Base-by-base conservation (phyloP, 108 stramenopile species). In the Nannochloropsis oceanica region DNA sequence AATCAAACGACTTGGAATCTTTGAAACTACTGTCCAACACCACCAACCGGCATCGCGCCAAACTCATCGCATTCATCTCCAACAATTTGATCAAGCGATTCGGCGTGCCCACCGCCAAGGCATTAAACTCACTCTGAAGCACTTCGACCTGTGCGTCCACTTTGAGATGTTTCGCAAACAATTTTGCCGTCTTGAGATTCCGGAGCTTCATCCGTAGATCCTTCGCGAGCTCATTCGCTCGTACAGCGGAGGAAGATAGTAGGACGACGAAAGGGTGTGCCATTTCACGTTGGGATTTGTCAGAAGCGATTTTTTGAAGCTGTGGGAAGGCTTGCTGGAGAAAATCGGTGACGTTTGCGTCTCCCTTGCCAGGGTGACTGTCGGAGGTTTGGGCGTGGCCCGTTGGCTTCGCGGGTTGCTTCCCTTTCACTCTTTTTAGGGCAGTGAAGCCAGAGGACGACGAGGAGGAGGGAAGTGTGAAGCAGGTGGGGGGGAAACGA, bases 81-180 rank as follows among this genome's bases (percentile, higher is more conserved):
- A 85, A 22, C 80, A 85, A 44, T 25, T 85, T 43, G 80, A 13
- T 13, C 26, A 85, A 20, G 25, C 84, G 84, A 80, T 85, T 43
- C 34, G 84, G 84, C 11, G 84, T 85, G 22, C 84, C 84, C 79
- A 85, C 80, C n/a, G 43, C 84, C 27, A 85, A 27, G 80, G 84
- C 79, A 44, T 85, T 24, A 80, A 80, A 85, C 14, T 25, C 25
- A 25, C 27, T 44, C 20, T 79, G 25, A 9, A 85, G 80, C 80
- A 44, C 80, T 25, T 43, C 84, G 13, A 85, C 26, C 26, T 85
- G 84, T 13, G 79, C 84, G 42, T 18, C 13, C 24, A 85, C 27
- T 80, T 85, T 85, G 0, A 85, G 27, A 44, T 85, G 84, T 25
- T 85, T 85, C 27, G 43, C 43, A 26, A 85, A 85, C 9, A 85